These are phyloP conservation scores for Claviceps sp. DNA, from an alignment of 2,329 filamentous ascomycete genomes.

Conservation along the genomic window DNA sequence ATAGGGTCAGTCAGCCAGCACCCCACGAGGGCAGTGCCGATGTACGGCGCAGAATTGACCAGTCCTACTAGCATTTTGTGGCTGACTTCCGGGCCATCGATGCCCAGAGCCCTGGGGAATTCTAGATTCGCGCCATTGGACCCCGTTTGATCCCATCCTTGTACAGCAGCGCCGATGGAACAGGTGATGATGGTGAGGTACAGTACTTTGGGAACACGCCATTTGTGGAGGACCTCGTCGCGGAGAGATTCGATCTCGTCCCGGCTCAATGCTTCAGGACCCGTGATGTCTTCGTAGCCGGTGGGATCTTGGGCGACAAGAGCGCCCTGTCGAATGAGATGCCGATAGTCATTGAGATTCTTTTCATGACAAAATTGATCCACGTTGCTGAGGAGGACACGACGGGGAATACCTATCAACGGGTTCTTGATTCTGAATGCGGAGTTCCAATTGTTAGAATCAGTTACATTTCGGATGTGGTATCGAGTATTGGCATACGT, in stretches of 20 bases:
- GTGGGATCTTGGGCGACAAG: slow-evolving; percentile 59
- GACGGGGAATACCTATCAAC: slow-evolving; percentile 37
- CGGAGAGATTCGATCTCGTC: slow-evolving; percentile 45
- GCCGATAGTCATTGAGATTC: slow-evolving; percentile 42
- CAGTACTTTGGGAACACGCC: slow-evolving; percentile 47
- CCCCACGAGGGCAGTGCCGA: slow-evolving; percentile 35
- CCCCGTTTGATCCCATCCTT: slow-evolving; percentile 56
- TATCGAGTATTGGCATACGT: neutral
- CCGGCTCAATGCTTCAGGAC: slow-evolving; percentile 43
- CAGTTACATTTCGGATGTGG: neutral
- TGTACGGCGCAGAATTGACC: slow-evolving; percentile 46
- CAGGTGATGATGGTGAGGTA: slow-evolving; percentile 55
- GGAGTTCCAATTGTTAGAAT: slow-evolving; percentile 3
- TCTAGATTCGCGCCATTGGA: slow-evolving; percentile 50
- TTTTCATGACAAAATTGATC: slow-evolving; percentile 48
- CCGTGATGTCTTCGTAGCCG: slow-evolving; percentile 44
- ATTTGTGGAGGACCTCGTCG: slow-evolving; percentile 53
- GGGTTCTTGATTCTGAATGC: slow-evolving; percentile 29
- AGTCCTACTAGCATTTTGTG: slow-evolving; percentile 47
- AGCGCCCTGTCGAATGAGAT: slow-evolving; percentile 53
- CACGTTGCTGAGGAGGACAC: slow-evolving; percentile 39
- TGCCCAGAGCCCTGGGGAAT: slow-evolving; percentile 40
- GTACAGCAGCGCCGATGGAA: slow-evolving; percentile 57
- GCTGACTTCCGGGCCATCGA: slow-evolving; percentile 18
- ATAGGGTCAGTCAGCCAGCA: slow-evolving; percentile 58